A percentile compares a stretch with the other conserved stretches of the same genome.
Evolutionary conservation across 305 asterid genomes (phyloP).

Genomic region (Solanum aculeatissimum): DNA sequence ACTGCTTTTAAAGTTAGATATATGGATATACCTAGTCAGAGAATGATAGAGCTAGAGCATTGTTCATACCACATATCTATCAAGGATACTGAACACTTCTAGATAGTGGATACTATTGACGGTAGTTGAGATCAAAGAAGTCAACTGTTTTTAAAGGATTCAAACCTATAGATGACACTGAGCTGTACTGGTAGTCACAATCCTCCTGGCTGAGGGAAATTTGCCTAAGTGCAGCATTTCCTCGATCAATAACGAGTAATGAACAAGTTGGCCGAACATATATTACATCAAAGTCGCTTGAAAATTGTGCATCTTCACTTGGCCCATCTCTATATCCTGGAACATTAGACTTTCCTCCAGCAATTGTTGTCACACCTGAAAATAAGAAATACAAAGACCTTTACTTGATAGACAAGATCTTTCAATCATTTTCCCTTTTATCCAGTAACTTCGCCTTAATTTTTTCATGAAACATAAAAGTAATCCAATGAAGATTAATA

Average conservation of each 20-base stretch:
- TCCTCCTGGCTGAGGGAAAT: constrained; percentile 80
- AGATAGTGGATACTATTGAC: not conserved
- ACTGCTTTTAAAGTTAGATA: not conserved
- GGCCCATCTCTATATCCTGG: constrained; percentile 97
- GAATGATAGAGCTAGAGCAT: not conserved
- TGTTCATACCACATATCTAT: not conserved
- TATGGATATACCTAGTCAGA: not conserved
- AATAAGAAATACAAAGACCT: constrained; percentile 4
- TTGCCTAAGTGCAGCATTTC: constrained; percentile 97
- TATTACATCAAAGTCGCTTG: constrained; percentile 79
- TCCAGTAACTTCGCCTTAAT: not conserved
- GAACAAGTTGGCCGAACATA: constrained; percentile 82
- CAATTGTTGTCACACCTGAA: constrained; percentile 94
- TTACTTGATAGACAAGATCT: not conserved
- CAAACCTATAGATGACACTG: constrained; percentile 62
- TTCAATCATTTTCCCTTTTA: not conserved
- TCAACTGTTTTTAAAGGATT: not conserved
- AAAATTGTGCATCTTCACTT: constrained; percentile 92
- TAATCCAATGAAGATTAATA: not conserved
- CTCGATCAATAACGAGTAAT: constrained; percentile 77
- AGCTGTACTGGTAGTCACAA: constrained; percentile 54
- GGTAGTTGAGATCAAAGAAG: not conserved
- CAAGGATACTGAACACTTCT: not conserved
- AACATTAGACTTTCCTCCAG: constrained; percentile 93
- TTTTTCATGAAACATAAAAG: not conserved